Percentiles rank a stretch among this genome's conserved stretches.
These are phyloP conservation scores for Salix exigua DNA, from an alignment of 345 rosid species.

Conservation along the genomic window DNA sequence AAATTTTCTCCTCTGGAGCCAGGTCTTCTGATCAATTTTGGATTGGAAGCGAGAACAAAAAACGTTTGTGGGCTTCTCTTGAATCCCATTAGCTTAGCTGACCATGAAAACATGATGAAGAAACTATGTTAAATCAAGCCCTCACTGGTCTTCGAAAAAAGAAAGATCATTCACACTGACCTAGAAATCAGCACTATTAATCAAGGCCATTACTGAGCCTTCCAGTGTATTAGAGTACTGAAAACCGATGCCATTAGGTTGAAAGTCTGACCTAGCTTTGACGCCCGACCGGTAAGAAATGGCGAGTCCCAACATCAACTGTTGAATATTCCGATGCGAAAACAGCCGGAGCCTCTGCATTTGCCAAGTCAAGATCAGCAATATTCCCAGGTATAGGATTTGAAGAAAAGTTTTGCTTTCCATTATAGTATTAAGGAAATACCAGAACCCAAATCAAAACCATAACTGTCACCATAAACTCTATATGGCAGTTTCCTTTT, in stretches of 20 bases:
- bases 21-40: constrained; percentile 17
- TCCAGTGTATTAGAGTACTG: constrained; percentile 46
- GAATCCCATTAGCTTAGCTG: constrained; percentile 44
- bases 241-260: constrained; percentile 49
- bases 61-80: constrained; percentile 48
- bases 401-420: neutral
- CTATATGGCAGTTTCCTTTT: too few species aligned
- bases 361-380: constrained; percentile 8
- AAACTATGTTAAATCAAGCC: neutral
- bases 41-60: constrained; percentile 24
- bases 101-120: neutral
- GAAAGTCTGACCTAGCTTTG: constrained; percentile 34
- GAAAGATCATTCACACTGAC: constrained; percentile 20
- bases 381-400: constrained; percentile 12
- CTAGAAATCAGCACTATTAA: constrained; percentile 48
- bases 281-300: constrained; percentile 31
- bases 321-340: constrained; percentile 57
- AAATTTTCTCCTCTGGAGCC: constrained; percentile 45
- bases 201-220: constrained; percentile 63
- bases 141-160: neutral
- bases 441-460: too few species aligned
- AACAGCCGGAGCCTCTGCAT: constrained; percentile 31
- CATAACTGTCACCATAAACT: too few species aligned
- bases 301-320: constrained; percentile 54
- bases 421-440: constrained; percentile 17